These are phyloP conservation scores for Isabelozyma gotoi DNA, from an alignment of 805 yeast genomes.

Conservation along the genomic window DNA sequence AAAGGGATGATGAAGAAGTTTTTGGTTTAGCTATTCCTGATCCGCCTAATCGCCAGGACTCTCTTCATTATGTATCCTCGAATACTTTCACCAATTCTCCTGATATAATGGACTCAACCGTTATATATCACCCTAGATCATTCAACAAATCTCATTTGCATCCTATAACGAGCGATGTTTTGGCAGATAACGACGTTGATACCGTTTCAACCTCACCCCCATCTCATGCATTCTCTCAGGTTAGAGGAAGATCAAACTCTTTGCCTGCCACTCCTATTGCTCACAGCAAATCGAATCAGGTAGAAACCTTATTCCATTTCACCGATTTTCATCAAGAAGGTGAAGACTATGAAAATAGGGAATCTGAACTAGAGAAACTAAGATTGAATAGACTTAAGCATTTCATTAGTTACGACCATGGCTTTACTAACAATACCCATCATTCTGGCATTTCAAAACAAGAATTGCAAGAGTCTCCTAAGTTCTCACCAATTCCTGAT, in stretches of 20 bases:
- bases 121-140: neutral
- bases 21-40: neutral
- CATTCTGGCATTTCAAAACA: too few relatives aligned
- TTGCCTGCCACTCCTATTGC: slow-evolving; percentile 13
- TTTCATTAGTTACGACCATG: slow-evolving; percentile 17
- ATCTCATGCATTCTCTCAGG: slow-evolving; percentile 3
- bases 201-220: slow-evolving; percentile 11
- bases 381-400: slow-evolving; percentile 19
- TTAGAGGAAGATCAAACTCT: slow-evolving; percentile 16
- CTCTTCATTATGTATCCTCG: neutral
- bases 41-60: neutral
- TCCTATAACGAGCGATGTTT: neutral
- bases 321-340: neutral
- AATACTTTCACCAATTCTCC: neutral
- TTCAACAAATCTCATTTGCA: neutral
- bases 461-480: neutral
- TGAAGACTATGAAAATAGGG: slow-evolving; percentile 1
- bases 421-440: neutral
- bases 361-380: slow-evolving; percentile 12
- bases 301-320: slow-evolving; percentile 1
- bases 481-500: neutral
- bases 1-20: neutral
- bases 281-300: too few relatives aligned
- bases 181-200: slow-evolving; percentile 2
- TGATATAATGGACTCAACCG: neutral